phyloP scores from a whole-genome alignment of 1,139 yeast genomes.

The Taphrina communis region DNA sequence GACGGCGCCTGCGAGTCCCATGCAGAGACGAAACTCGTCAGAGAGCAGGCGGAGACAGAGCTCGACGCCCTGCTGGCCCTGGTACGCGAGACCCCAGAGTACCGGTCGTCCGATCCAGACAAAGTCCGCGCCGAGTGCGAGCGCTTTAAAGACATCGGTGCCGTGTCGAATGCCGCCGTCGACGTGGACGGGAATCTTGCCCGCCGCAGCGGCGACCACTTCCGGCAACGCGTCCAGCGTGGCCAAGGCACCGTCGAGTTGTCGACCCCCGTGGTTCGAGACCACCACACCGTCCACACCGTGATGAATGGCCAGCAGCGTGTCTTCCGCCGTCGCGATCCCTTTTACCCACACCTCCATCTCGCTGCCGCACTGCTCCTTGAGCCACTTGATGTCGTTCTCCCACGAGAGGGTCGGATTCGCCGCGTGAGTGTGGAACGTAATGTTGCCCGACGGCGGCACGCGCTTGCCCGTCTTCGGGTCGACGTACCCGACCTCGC shows the following conservation, averaged over 20 bases:
- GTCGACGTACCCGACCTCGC: slow-evolving; percentile 22
- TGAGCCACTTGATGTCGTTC: slow-evolving; percentile 58
- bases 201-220: slow-evolving; percentile 59
- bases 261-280: slow-evolving; percentile 76
- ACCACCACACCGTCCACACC: slow-evolving; percentile 68
- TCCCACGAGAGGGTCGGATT: slow-evolving; percentile 61
- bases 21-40: slow-evolving; percentile 50
- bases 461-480: slow-evolving; percentile 24
- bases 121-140: slow-evolving; percentile 74
- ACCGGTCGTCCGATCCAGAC: slow-evolving; percentile 75
- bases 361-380: slow-evolving; percentile 49
- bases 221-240: slow-evolving; percentile 70
- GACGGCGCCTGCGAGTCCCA: slow-evolving; percentile 49
- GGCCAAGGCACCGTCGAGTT: slow-evolving; percentile 66
- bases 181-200: slow-evolving; percentile 63
- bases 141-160: slow-evolving; percentile 68
- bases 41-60: slow-evolving; percentile 49
- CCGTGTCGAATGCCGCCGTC: slow-evolving; percentile 76
- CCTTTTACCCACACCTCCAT: slow-evolving; percentile 60
- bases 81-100: slow-evolving; percentile 67
- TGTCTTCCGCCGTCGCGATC: slow-evolving; percentile 65
- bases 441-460: slow-evolving; percentile 24
- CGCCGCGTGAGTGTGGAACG: slow-evolving; percentile 42
- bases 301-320: slow-evolving; percentile 62
- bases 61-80: slow-evolving; percentile 70